Evolutionary conservation across 2,329 filamentous ascomycete species (phyloP), one percentile per base, ranked within the genome.

Genomic region (Sporothrix protearum): DNA sequence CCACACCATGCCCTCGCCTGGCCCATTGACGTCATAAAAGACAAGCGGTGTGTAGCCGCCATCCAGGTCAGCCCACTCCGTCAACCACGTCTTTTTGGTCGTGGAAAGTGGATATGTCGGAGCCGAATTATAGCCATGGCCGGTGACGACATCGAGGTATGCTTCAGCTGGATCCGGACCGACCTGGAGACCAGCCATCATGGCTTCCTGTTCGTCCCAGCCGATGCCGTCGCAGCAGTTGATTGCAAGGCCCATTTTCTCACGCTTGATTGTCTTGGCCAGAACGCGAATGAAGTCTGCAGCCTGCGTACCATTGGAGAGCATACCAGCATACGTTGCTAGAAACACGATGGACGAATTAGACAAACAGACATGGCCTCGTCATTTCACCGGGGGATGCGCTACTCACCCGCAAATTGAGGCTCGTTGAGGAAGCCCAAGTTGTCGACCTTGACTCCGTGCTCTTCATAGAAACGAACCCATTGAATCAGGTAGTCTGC

Each of bases 191-290:
- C 59, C 59, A 2, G 59, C 59, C 59, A 63, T 45, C 59, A 63
- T 63, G 59, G 59, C 36, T 45, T 63, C 59, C 36, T 63, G 59
- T 10, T 63, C 59, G 59, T 63, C 59, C 59, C 59, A 63, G 36
- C 59, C 59, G 36, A 63, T 63, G n/a, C 59, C 59, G 36, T 63
- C 59, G 36, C 59, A 63, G 59, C 59, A 63, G 59, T 14, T 63
- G 36, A 63, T 63, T 12, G 9, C 59, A 1, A 63, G 7, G n/a
- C 45, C 36, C 5, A 63, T 36, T 2, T 10, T 36, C 33, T 14
- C 59, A 2, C 22, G 4, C 39, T 25, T 22, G 59, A 63, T 63
- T n/a, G 59, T 63, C 36, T 63, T 63, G 59, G 59, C 59, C 19
- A 63, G 59, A 9, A 63, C 36, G 36, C 59, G 59, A 9, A 63